Evolutionary conservation across 1,139 yeast species (phyloP), one percentile per base, ranked within the genome.

Genomic region (Sugiyamaella xylanicola): DNA sequence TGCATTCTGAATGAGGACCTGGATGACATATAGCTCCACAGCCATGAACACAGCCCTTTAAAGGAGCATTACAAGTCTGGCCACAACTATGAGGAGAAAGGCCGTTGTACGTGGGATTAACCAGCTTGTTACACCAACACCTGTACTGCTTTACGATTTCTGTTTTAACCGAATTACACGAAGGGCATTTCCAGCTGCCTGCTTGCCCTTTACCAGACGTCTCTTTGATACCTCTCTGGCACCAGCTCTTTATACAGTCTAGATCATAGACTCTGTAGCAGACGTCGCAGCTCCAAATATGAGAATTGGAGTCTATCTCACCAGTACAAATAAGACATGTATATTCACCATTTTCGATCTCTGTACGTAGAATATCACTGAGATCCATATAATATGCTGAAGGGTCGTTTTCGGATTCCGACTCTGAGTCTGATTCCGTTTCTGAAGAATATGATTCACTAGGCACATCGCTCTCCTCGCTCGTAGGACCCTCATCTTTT

Each of bases 51-150:
- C 79, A 58, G 19, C 56, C 56, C 37, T 73, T 73, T 55, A 85
- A 74, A 52, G 76, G 74, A 19, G 74, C 74, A 53, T 80, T 79
- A 73, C 97, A 91, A 0, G 90, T 78, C 69, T 87, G 91, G 4
- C 97, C 97, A 76, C 98, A 92, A 56, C 95, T 85, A 64, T 91
- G 95, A 0, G 97, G 97, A 58, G 81, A 74, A 55, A 85, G 72
- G 13, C 79, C 74, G 63, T 86, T 84, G 3, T 77, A 73, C 16
- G 72, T 75, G 0, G 97, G 97, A 61, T 87, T 82, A 17, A 81
- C 74, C 2, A 80, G 81, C 65, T 87, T 86, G 1, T 93, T 92
- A 75, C 97, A 91, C 98, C 98, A 91, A 68, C 98, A 91, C 0
- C 87, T 82, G 68, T 87, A 86, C 49, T 77, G 76, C 36, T 74